A percentile compares a stretch with the other conserved stretches of the same genome.
phyloP scores from a whole-genome alignment of 495 filamentous ascomycete species.

The Aspergillus indologenus region DNA sequence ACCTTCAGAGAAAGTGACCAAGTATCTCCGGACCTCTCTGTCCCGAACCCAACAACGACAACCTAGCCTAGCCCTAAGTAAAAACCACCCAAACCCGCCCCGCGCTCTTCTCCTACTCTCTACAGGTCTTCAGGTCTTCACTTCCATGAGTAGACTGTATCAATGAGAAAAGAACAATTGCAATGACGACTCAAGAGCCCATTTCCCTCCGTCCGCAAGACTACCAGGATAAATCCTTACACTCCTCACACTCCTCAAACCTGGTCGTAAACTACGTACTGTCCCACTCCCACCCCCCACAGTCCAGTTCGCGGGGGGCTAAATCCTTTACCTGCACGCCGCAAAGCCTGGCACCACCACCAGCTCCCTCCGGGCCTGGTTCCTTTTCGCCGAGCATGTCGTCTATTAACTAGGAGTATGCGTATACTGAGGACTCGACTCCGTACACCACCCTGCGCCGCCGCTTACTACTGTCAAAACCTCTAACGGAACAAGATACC shows the following conservation, averaged over 20 bases:
- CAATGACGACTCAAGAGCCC: too few species aligned
- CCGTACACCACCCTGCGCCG: too few species aligned
- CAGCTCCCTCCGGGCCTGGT: neutral
- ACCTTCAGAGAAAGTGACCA: neutral
- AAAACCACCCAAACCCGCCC: neutral
- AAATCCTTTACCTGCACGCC: conserved; percentile 11
- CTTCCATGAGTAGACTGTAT: too few species aligned
- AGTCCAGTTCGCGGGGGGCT: neutral
- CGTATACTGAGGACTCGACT: too few species aligned
- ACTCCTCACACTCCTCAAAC: neutral
- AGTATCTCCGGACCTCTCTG: neutral
- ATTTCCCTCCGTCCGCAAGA: neutral
- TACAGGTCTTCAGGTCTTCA: neutral
- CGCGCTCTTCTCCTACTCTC: neutral
- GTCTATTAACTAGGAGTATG: too few species aligned
- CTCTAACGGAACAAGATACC: neutral
- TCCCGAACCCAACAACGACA: neutral
- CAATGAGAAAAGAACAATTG: too few species aligned
- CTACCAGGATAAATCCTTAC: conserved; percentile 2
- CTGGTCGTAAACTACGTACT: too few species aligned
- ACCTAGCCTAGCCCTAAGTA: too few species aligned
- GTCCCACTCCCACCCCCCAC: neutral
- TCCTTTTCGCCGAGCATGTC: conserved; percentile 7
- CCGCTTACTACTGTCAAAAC: too few species aligned
- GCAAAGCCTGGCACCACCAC: neutral